Percentiles rank a stretch among this genome's conserved stretches.
These are phyloP conservation scores for Aspergillus intermedius DNA, from an alignment of 2,329 filamentous ascomycete species.

Conservation along the genomic window DNA sequence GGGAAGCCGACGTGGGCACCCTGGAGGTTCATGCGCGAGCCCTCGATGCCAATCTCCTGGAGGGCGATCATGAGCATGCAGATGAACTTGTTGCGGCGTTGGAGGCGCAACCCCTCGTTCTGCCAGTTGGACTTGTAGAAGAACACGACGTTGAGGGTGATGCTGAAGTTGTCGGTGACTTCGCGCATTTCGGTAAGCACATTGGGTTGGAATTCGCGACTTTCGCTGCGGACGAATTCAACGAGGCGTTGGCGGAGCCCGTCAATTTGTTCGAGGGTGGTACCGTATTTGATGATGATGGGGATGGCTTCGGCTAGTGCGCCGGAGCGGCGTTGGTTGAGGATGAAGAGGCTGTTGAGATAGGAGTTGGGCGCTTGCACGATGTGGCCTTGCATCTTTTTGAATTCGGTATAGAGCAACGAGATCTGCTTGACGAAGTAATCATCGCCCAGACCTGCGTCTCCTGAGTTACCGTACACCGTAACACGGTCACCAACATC, in stretches of 20 bases:
- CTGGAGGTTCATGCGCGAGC: constrained; percentile 66
- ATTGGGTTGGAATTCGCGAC: constrained; percentile 80
- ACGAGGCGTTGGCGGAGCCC: constrained; percentile 71
- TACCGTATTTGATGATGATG: constrained; percentile 82
- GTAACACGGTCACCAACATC: constrained; percentile 91
- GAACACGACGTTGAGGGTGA: constrained; percentile 87
- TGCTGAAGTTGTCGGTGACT: constrained; percentile 74
- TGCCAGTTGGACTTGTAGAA: constrained; percentile 98
- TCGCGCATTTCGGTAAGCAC: constrained; percentile 78
- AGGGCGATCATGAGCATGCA: constrained; percentile 84
- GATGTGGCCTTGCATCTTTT: constrained; percentile 96
- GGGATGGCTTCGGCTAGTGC: constrained; percentile 79
- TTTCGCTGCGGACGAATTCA: constrained; percentile 76
- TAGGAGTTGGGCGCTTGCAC: constrained; percentile 94
- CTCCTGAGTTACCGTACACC: constrained; percentile 82
- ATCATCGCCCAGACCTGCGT: constrained; percentile 72
- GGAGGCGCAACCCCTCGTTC: constrained; percentile 84
- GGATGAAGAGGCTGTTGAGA: constrained; percentile 85
- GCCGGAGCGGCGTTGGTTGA: constrained; percentile 88
- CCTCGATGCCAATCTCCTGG: constrained; percentile 76
- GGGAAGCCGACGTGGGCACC: constrained; percentile 62
- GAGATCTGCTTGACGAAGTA: constrained; percentile 96
- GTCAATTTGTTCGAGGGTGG: constrained; percentile 74
- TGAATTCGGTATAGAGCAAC: constrained; percentile 91
- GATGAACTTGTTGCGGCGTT: constrained; percentile 89